Evolutionary conservation across 1,284 basidiomycete genomes (phyloP).

Genomic region (Sanghuangporus sanghuang): DNA sequence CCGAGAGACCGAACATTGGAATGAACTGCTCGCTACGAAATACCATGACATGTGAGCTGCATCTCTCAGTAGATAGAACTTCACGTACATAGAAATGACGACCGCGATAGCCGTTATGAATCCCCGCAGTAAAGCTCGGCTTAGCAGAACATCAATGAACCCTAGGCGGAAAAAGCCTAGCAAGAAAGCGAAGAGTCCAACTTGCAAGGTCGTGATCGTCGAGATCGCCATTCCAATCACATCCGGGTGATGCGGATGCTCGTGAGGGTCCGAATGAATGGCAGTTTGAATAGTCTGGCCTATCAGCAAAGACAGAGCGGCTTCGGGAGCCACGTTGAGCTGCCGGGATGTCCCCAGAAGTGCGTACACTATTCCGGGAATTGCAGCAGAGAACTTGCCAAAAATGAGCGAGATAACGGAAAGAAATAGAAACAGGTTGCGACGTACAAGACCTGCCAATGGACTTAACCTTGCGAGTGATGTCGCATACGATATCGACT

Average conservation of each 20-base stretch:
- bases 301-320: slow-evolving; percentile 82
- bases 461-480: slow-evolving; percentile 80
- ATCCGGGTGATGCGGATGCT: slow-evolving; percentile 45
- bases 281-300: slow-evolving; percentile 80
- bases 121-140: slow-evolving; percentile 80
- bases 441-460: slow-evolving; percentile 71
- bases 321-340: slow-evolving; percentile 86
- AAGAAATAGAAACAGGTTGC: slow-evolving; percentile 25
- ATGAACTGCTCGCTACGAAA: slow-evolving; percentile 33
- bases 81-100: slow-evolving; percentile 63
- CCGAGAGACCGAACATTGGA: slow-evolving; percentile 34
- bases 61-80: neutral
- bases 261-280: slow-evolving; percentile 56
- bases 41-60: neutral
- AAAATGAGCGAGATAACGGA: slow-evolving; percentile 1
- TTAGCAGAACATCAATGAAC: slow-evolving; percentile 93
- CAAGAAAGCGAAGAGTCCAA: slow-evolving; percentile 82
- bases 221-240: slow-evolving; percentile 59
- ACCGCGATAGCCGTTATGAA: slow-evolving; percentile 81
- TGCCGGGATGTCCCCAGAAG: slow-evolving; percentile 82
- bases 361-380: slow-evolving; percentile 80
- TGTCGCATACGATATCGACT: slow-evolving; percentile 89
- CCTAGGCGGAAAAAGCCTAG: slow-evolving; percentile 87
- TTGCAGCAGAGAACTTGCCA: slow-evolving; percentile 66
- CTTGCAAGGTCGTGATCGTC: slow-evolving; percentile 81